A percentile compares a stretch with the other conserved stretches of the same genome.
phyloP scores from a whole-genome alignment of 2,329 filamentous ascomycete species.

The Eutypella sp. region DNA sequence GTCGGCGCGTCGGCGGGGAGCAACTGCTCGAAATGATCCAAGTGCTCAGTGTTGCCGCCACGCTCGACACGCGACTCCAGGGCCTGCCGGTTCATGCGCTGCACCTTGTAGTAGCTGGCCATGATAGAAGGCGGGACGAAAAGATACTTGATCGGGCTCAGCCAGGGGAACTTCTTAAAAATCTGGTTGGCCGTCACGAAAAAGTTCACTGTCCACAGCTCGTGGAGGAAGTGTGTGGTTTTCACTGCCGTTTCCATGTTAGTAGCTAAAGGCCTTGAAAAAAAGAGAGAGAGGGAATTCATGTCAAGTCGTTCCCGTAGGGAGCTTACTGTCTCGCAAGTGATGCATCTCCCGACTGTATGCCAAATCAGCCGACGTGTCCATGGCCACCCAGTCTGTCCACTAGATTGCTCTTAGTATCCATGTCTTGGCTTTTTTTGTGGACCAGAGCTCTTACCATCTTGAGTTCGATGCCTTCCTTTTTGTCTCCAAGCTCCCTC shows the following conservation, averaged over 20 bases:
- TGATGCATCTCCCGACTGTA: constrained; percentile 14
- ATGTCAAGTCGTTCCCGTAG: background rate
- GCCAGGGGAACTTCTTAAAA: constrained; percentile 11
- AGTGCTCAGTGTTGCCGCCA: constrained; percentile 13
- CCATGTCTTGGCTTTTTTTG: no score
- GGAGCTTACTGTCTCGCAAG: constrained; percentile 14
- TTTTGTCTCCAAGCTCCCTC: constrained; percentile 1
- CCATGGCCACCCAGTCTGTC: constrained; percentile 19
- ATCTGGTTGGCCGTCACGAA: constrained; percentile 9
- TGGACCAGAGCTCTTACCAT: constrained; percentile 3
- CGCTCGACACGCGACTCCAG: constrained; percentile 14
- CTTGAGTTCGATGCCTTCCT: constrained; percentile 7
- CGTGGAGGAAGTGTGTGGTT: constrained; percentile 3
- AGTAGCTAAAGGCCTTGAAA: background rate
- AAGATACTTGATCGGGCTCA: constrained; percentile 11
- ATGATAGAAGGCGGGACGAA: constrained; percentile 12
- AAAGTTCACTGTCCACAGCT: constrained; percentile 6
- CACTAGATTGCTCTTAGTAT: constrained; percentile 4
- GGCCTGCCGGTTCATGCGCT: constrained; percentile 9
- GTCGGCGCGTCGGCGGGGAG: constrained; percentile 10
- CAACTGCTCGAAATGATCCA: constrained; percentile 20
- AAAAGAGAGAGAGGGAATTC: no score
- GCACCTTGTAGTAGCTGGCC: constrained; percentile 2
- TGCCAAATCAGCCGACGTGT: constrained; percentile 17
- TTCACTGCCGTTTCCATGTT: constrained; percentile 5